Evolutionary conservation across 768 basidiomycete genomes (phyloP).

Genomic region (Leccinellum albellum): DNA sequence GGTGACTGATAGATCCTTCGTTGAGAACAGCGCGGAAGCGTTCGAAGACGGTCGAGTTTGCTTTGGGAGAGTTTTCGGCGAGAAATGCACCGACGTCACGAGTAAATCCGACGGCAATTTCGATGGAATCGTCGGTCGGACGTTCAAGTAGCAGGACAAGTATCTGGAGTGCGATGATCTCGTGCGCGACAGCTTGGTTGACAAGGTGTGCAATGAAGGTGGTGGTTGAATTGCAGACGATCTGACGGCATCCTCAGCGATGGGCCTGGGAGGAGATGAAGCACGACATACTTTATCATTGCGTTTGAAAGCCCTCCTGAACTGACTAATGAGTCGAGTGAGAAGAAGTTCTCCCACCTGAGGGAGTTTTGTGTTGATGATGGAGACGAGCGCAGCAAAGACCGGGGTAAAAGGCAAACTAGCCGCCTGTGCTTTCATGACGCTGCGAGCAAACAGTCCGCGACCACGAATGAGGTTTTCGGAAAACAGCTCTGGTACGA

Average conservation of each 20-base stretch:
- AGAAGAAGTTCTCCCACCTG: conserved; percentile 92
- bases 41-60: conserved; percentile 92
- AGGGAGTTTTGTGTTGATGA: conserved; percentile 96
- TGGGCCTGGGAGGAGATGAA: background rate
- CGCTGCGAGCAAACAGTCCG: conserved; percentile 86
- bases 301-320: conserved; percentile 89
- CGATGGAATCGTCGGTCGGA: conserved; percentile 96
- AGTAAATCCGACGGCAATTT: conserved; percentile 97
- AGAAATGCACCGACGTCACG: conserved; percentile 96
- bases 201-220: conserved; percentile 90
- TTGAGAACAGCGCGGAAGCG: conserved; percentile 96
- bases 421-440: conserved; percentile 97
- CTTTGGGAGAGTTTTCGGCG: conserved; percentile 89
- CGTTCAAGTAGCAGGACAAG: conserved; percentile 93
- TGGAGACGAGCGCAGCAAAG: conserved; percentile 89
- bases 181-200: conserved; percentile 91
- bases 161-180: conserved; percentile 92
- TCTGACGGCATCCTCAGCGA: conserved; percentile 43
- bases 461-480: conserved; percentile 94
- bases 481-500: conserved; percentile 84
- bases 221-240: conserved; percentile 88
- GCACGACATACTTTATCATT: conserved; percentile 85
- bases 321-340: conserved; percentile 89
- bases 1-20: conserved; percentile 91
- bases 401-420: conserved; percentile 98